Percentiles rank a stretch among this genome's conserved stretches.
phyloP scores from a whole-genome alignment of 805 yeast genomes.

The Kluyveromyces lactis region DNA sequence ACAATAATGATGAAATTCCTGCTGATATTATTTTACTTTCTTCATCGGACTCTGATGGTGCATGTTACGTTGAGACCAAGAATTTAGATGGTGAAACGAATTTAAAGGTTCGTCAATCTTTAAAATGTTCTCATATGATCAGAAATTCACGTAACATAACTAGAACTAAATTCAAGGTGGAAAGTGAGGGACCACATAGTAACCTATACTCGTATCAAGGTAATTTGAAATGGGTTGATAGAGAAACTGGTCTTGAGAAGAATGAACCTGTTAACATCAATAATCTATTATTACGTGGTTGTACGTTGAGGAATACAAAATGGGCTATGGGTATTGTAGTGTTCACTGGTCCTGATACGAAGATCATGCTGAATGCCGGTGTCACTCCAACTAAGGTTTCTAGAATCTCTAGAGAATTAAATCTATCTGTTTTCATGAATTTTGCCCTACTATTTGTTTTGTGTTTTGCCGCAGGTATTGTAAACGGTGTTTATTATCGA shows the following conservation, averaged over 20 bases:
- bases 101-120: slow-evolving; percentile 65
- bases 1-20: slow-evolving; percentile 71
- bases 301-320: slow-evolving; percentile 69
- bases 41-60: slow-evolving; percentile 59
- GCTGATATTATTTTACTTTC: slow-evolving; percentile 62
- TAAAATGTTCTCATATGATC: slow-evolving; percentile 49
- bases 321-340: slow-evolving; percentile 75
- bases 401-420: slow-evolving; percentile 63
- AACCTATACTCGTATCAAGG: slow-evolving; percentile 74
- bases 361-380: slow-evolving; percentile 76
- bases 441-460: slow-evolving; percentile 54
- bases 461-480: slow-evolving; percentile 62
- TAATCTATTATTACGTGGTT: slow-evolving; percentile 66
- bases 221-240: slow-evolving; percentile 44
- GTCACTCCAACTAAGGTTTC: slow-evolving; percentile 71
- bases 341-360: slow-evolving; percentile 73
- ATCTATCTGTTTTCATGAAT: slow-evolving; percentile 60
- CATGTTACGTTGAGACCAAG: slow-evolving; percentile 72
- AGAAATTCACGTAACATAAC: slow-evolving; percentile 41
- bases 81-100: slow-evolving; percentile 79
- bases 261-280: slow-evolving; percentile 63
- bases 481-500: slow-evolving; percentile 60
- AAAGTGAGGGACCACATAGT: slow-evolving; percentile 78
- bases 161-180: slow-evolving; percentile 54
- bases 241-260: slow-evolving; percentile 19